phyloP scores from a whole-genome alignment of 2,329 filamentous ascomycete genomes.

The Fusarium sp. region DNA sequence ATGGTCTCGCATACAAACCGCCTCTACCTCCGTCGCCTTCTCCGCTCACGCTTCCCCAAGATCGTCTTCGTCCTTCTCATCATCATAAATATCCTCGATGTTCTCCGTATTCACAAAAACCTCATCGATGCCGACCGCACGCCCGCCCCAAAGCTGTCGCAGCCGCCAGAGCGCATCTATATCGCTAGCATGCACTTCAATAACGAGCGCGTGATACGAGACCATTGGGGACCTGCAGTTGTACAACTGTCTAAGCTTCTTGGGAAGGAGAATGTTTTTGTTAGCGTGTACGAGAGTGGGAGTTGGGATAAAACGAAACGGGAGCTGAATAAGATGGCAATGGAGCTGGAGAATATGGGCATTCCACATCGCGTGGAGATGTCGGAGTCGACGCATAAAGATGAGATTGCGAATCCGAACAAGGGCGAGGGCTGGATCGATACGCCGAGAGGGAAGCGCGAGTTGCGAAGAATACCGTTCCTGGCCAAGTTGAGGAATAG shows the following conservation, averaged over 20 bases:
- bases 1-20: slow-evolving; percentile 49
- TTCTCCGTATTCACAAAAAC: slow-evolving; percentile 52
- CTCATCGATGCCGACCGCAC: slow-evolving; percentile 47
- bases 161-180: slow-evolving; percentile 63
- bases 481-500: slow-evolving; percentile 72
- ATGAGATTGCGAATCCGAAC: slow-evolving; percentile 61
- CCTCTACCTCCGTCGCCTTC: slow-evolving; percentile 52
- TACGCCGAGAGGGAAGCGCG: slow-evolving; percentile 63
- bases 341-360: slow-evolving; percentile 60
- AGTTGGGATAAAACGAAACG: slow-evolving; percentile 76
- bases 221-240: slow-evolving; percentile 72
- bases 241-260: slow-evolving; percentile 66
- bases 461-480: slow-evolving; percentile 75
- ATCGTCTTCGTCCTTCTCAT: slow-evolving; percentile 50
- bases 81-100: slow-evolving; percentile 54
- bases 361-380: slow-evolving; percentile 67
- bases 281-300: slow-evolving; percentile 75
- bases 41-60: slow-evolving; percentile 51
- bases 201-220: slow-evolving; percentile 67
- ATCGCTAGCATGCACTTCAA: slow-evolving; percentile 79
- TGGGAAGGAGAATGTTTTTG: slow-evolving; percentile 72
- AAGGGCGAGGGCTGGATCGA: slow-evolving; percentile 70
- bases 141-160: slow-evolving; percentile 40
- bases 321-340: slow-evolving; percentile 67
- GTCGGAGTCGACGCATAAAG: slow-evolving; percentile 67